These are phyloP conservation scores for Cetraspora pellucida DNA, from an alignment of 192 early-diverging fungal species.

Conservation along the genomic window DNA sequence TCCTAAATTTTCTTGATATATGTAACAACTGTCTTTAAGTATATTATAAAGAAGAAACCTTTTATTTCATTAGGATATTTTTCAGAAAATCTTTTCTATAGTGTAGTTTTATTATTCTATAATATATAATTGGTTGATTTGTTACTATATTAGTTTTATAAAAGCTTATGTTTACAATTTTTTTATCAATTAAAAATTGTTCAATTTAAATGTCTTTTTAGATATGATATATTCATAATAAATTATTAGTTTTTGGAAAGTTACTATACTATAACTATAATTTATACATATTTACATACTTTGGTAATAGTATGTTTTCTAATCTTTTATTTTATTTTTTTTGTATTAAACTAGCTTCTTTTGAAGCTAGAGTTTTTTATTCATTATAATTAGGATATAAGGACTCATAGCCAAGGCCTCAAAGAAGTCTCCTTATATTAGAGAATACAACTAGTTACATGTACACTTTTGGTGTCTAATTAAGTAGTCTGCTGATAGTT, in stretches of 20 bases:
- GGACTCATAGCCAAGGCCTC: no score
- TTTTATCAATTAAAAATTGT: neutral
- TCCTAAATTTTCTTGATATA: slow-evolving; percentile 6
- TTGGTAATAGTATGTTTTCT: neutral
- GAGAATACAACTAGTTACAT: no score
- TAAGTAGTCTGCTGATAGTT: no score
- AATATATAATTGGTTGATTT: neutral
- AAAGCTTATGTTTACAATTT: neutral
- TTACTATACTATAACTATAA: neutral
- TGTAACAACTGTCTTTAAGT: neutral
- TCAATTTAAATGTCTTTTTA: neutral
- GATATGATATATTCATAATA: neutral
- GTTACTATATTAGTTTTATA: neutral
- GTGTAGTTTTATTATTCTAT: neutral
- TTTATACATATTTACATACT: neutral
- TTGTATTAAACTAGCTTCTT: no score
- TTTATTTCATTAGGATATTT: neutral
- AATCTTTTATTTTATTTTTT: slow-evolving; percentile 18
- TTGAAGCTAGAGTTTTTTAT: no score
- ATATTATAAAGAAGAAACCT: neutral
- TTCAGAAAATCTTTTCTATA: neutral
- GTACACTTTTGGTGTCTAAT: no score
- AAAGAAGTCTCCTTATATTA: no score
- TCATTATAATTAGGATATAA: no score
- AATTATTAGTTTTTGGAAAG: neutral